Percentiles rank a stretch among this genome's conserved stretches.
These are phyloP conservation scores for Ustilago trichophora DNA, from an alignment of 1,284 basidiomycete genomes.

Conservation along the genomic window DNA sequence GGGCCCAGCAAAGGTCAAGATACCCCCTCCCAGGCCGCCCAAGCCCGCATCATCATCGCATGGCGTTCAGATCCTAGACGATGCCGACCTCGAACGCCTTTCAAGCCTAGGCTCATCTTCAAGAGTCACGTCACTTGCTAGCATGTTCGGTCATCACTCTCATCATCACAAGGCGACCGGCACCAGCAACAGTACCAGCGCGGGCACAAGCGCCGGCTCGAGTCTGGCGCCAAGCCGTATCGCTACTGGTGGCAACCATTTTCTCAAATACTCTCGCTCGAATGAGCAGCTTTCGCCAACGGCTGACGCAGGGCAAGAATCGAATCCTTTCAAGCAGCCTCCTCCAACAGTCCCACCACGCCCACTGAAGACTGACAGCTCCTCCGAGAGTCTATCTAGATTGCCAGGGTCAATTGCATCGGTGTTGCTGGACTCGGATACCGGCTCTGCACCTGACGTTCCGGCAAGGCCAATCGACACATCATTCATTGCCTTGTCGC, in stretches of 20 bases:
- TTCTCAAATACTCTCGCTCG: conserved; percentile 43
- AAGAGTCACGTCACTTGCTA: conserved; percentile 31
- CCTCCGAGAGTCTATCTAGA: conserved; percentile 21
- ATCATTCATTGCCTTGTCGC: not conserved
- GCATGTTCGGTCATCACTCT: conserved; percentile 21
- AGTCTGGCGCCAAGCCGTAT: conserved; percentile 17
- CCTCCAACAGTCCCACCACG: conserved; percentile 30
- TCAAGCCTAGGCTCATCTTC: conserved; percentile 11
- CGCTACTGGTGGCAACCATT: conserved; percentile 17
- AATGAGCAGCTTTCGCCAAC: conserved; percentile 41
- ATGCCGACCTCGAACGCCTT: conserved; percentile 41
- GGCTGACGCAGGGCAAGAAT: not conserved
- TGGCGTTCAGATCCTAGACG: conserved; percentile 37
- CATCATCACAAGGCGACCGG: conserved; percentile 2
- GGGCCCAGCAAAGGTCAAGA: conserved; percentile 14
- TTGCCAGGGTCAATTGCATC: conserved; percentile 25
- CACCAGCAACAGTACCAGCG: not conserved
- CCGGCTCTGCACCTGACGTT: conserved; percentile 3
- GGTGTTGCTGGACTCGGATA: conserved; percentile 13
- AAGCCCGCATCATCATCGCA: conserved; percentile 22
- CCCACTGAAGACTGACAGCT: conserved; percentile 30
- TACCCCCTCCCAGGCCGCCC: conserved; percentile 31
- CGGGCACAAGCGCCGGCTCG: not conserved
- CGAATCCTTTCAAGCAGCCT: conserved; percentile 21
- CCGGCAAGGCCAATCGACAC: not conserved